Percentiles rank a stretch among this genome's conserved stretches.
Evolutionary conservation across 192 early-diverging fungal genomes (phyloP).

Genomic region (Linnemannia zychae): DNA sequence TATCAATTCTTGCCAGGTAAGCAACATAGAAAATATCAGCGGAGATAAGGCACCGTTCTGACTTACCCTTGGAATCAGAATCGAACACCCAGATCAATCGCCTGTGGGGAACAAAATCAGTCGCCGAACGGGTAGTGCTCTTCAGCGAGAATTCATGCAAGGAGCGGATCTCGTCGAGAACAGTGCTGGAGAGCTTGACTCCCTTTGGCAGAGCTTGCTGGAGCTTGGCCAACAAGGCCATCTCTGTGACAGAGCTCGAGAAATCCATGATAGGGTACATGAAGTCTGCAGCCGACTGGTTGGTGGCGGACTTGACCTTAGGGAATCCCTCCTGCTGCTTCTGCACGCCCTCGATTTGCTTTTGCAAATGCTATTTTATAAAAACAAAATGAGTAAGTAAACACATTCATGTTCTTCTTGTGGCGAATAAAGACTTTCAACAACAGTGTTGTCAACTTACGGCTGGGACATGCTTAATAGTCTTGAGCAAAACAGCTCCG

Average conservation of each 20-base stretch:
- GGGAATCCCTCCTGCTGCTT: conserved; percentile 50
- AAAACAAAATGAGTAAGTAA: conserved; percentile 6
- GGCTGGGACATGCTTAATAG: conserved; percentile 65
- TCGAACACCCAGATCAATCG: conserved; percentile 74
- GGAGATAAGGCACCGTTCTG: too few species aligned
- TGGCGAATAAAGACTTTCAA: neutral
- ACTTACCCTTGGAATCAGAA: conserved; percentile 46
- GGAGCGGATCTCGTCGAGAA: conserved; percentile 49
- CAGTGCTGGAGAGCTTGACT: conserved; percentile 17
- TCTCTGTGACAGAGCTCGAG: conserved; percentile 61
- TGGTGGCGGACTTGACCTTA: conserved; percentile 36
- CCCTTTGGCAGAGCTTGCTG: conserved; percentile 36
- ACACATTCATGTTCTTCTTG: neutral
- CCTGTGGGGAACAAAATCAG: conserved; percentile 76
- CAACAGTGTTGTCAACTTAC: conserved; percentile 40
- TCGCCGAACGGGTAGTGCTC: conserved; percentile 65
- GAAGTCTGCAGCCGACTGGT: conserved; percentile 38
- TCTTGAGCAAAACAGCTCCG: conserved; percentile 58
- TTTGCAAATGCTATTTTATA: conserved; percentile 45
- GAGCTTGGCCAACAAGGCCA: conserved; percentile 63
- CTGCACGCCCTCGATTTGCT: conserved; percentile 57
- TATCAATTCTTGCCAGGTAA: neutral
- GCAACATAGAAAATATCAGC: neutral
- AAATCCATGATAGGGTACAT: conserved; percentile 62
- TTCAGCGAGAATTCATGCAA: conserved; percentile 61